phyloP scores from a whole-genome alignment of 495 filamentous ascomycete species.

The Lichina pygmaea region DNA sequence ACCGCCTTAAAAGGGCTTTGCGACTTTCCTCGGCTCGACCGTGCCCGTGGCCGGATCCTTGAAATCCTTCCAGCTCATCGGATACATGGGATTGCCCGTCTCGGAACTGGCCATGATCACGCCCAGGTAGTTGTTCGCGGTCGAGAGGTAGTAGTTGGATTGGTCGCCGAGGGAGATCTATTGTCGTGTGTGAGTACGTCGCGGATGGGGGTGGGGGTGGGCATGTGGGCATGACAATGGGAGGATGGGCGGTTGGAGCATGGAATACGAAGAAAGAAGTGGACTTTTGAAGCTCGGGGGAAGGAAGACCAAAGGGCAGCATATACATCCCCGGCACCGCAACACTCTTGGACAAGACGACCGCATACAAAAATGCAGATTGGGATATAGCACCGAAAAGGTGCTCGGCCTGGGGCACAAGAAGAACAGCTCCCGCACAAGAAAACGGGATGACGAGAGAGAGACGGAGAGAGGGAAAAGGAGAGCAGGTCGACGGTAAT shows the following conservation, averaged over 20 bases:
- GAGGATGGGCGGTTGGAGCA: too few relatives aligned
- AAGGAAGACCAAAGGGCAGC: too few relatives aligned
- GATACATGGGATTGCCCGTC: constrained; percentile 67
- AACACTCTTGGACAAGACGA: too few relatives aligned
- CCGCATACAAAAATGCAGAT: too few relatives aligned
- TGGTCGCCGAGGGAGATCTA: constrained; percentile 80
- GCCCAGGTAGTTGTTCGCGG: constrained; percentile 69
- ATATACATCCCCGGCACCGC: too few relatives aligned
- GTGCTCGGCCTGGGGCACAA: too few relatives aligned
- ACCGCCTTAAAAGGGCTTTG: constrained; percentile 72
- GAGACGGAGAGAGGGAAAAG: background rate
- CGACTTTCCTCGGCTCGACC: constrained; percentile 71
- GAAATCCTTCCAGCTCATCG: constrained; percentile 87
- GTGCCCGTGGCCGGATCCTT: constrained; percentile 53
- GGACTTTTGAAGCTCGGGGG: too few relatives aligned
- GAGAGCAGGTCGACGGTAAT: background rate
- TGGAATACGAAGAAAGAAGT: too few relatives aligned
- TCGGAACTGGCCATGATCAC: constrained; percentile 88
- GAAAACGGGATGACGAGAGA: too few relatives aligned
- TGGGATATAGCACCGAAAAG: background rate
- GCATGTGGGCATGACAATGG: too few relatives aligned
- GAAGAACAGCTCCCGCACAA: too few relatives aligned
- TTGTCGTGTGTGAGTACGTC: background rate
- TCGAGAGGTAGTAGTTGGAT: constrained; percentile 75
- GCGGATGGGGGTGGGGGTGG: too few relatives aligned